Conservation (phyloP, 108 stramenopile species). For the Discostella pseudostelligera region DNA sequence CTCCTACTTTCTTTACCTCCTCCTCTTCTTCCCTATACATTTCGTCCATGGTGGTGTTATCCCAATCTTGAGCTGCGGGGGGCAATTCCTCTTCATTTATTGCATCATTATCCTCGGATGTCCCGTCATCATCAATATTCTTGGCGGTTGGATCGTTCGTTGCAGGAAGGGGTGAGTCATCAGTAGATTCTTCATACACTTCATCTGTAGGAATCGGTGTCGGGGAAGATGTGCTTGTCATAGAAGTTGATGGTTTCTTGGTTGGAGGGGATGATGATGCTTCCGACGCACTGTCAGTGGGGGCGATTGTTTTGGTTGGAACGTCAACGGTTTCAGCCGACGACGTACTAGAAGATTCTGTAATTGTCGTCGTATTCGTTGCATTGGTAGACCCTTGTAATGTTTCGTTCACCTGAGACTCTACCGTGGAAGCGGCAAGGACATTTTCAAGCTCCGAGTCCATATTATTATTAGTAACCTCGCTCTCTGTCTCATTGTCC, state of each 20-base stretch:
- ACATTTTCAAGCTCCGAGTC: not conserved
- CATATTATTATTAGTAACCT: not conserved
- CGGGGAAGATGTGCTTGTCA: constrained; percentile 3
- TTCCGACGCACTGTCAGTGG: not conserved
- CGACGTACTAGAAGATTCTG: no score
- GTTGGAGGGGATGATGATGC: not conserved
- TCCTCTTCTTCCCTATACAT: constrained; percentile 55
- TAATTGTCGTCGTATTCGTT: not conserved
- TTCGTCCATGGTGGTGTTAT: constrained; percentile 8
- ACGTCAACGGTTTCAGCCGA: not conserved
- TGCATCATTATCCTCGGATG: constrained; percentile 32
- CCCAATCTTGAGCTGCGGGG: constrained; percentile 5
- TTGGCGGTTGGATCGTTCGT: constrained; percentile 17
- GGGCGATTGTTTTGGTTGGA: constrained; percentile 1
- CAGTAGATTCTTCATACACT: constrained; percentile 26
- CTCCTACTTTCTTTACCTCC: constrained; percentile 63
- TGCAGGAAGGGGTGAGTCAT: constrained; percentile 38
- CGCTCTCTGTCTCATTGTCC: not conserved
- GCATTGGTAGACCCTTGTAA: not conserved
- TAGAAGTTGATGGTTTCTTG: constrained; percentile 1
- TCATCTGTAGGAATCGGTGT: constrained; percentile 17
- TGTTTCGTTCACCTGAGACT: not conserved
- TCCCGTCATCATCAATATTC: constrained; percentile 18
- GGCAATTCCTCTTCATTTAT: constrained; percentile 11
- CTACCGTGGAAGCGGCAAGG: not conserved